Conservation (phyloP, 2,329 filamentous ascomycete genomes). For the Colletotrichum tanaceti region DNA sequence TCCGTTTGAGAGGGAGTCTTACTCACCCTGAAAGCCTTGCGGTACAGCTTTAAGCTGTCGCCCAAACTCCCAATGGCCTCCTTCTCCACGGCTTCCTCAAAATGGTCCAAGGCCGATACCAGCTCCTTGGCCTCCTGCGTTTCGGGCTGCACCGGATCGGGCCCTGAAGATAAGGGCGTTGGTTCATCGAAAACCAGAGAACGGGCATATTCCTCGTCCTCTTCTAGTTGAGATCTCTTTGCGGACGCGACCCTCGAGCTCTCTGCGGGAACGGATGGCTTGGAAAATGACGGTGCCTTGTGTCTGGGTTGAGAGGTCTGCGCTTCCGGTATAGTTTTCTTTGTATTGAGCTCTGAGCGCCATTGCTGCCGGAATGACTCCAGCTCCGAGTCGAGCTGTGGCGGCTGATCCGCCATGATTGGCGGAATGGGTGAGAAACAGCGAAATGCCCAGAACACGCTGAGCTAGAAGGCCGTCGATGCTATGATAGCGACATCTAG, state of each 20-base stretch:
- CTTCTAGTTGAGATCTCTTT: slow-evolving; percentile 45
- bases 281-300: slow-evolving; percentile 46
- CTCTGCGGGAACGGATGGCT: slow-evolving; percentile 42
- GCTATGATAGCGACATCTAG: slow-evolving; percentile 20
- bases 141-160: slow-evolving; percentile 35
- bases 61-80: slow-evolving; percentile 87
- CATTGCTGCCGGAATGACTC: slow-evolving; percentile 88
- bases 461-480: background rate
- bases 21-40: slow-evolving; percentile 85
- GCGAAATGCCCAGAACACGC: background rate
- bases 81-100: slow-evolving; percentile 89
- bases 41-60: slow-evolving; percentile 88
- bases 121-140: slow-evolving; percentile 60
- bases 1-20: background rate
- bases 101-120: slow-evolving; percentile 87
- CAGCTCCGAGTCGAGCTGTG: slow-evolving; percentile 73
- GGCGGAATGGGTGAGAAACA: background rate
- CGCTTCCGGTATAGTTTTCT: slow-evolving; percentile 43
- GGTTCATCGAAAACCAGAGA: slow-evolving; percentile 50
- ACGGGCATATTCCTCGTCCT: slow-evolving; percentile 52
- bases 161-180: slow-evolving; percentile 1
- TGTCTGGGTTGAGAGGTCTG: slow-evolving; percentile 30
- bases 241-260: slow-evolving; percentile 31
- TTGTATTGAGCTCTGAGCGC: slow-evolving; percentile 78
- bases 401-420: slow-evolving; percentile 38